phyloP scores from a whole-genome alignment of 805 yeast genomes.

The Candida qinlingensis region DNA sequence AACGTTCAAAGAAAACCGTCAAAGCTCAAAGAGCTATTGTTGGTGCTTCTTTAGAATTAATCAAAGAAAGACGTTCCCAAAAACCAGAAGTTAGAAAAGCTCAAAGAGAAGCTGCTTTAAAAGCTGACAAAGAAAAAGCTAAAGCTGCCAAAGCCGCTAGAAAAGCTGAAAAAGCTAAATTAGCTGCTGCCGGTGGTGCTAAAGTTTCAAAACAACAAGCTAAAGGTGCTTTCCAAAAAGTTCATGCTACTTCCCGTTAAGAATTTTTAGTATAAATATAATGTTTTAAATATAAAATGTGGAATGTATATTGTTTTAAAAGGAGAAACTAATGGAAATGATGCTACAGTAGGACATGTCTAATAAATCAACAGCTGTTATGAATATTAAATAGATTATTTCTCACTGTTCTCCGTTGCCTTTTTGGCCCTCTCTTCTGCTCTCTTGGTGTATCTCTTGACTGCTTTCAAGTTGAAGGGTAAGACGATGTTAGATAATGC shows the following conservation, averaged over 20 bases:
- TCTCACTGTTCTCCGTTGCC: slow-evolving; percentile 3
- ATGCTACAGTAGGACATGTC: no score
- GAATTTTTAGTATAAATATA: slow-evolving; percentile 11
- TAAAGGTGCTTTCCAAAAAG: slow-evolving; percentile 98
- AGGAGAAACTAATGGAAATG: background rate
- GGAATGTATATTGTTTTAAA: slow-evolving; percentile 13
- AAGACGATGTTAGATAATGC: slow-evolving; percentile 34
- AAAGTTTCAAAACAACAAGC: slow-evolving; percentile 93
- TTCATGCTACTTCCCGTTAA: slow-evolving; percentile 95
- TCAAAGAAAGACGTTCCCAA: slow-evolving; percentile 93
- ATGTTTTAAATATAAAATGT: slow-evolving; percentile 6
- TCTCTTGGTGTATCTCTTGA: slow-evolving; percentile 9
- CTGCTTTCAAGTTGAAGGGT: slow-evolving; percentile 28
- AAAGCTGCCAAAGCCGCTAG: slow-evolving; percentile 90
- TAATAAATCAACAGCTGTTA: no score
- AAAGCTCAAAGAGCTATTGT: slow-evolving; percentile 99
- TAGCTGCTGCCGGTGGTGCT: slow-evolving; percentile 69
- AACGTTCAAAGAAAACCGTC: slow-evolving; percentile 95
- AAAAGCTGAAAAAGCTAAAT: slow-evolving; percentile 88
- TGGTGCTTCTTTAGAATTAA: slow-evolving; percentile 98
- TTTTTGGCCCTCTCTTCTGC: slow-evolving; percentile 13
- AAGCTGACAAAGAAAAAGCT: slow-evolving; percentile 81
- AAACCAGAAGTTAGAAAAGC: slow-evolving; percentile 99
- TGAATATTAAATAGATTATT: no score
- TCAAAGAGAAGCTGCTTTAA: slow-evolving; percentile 86